These are phyloP conservation scores for Mycena albidolilacea DNA, from an alignment of 768 basidiomycete species.

Conservation along the genomic window DNA sequence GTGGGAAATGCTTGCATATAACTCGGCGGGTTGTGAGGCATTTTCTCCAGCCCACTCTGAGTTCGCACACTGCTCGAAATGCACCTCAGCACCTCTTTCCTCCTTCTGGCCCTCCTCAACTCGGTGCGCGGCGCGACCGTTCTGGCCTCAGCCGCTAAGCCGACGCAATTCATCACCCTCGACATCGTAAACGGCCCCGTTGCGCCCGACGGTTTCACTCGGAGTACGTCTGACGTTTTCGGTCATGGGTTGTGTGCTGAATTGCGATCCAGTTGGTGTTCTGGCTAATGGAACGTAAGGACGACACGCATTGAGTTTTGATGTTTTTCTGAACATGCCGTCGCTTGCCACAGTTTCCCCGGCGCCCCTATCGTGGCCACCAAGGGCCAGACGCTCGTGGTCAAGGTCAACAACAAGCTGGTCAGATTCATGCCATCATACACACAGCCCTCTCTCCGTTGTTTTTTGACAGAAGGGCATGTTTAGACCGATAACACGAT, in stretches of 20 bases:
- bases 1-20: constrained; percentile 2
- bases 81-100: constrained; percentile 2
- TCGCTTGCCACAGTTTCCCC: constrained; percentile 22
- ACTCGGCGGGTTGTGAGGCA: neutral
- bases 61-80: constrained; percentile 14
- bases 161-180: constrained; percentile 37
- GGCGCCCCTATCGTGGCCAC: constrained; percentile 27
- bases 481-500: constrained; percentile 28
- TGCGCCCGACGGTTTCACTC: constrained; percentile 52
- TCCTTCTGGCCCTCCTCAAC: constrained; percentile 18
- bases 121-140: constrained; percentile 24
- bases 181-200: constrained; percentile 51
- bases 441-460: neutral
- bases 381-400: constrained; percentile 30
- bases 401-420: constrained; percentile 32
- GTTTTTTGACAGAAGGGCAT: neutral
- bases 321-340: constrained; percentile 2
- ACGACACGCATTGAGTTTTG: neutral
- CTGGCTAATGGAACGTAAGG: constrained; percentile 31
- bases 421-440: constrained; percentile 6
- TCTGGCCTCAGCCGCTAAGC: neutral
- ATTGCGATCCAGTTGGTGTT: constrained; percentile 1
- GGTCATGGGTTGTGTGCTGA: neutral
- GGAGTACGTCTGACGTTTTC: constrained; percentile 25
- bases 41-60: constrained; percentile 2